Percentiles rank a stretch among this genome's conserved stretches.
Conservation (phyloP, 768 basidiomycete genomes). For the Lentinus tigrinus region DNA sequence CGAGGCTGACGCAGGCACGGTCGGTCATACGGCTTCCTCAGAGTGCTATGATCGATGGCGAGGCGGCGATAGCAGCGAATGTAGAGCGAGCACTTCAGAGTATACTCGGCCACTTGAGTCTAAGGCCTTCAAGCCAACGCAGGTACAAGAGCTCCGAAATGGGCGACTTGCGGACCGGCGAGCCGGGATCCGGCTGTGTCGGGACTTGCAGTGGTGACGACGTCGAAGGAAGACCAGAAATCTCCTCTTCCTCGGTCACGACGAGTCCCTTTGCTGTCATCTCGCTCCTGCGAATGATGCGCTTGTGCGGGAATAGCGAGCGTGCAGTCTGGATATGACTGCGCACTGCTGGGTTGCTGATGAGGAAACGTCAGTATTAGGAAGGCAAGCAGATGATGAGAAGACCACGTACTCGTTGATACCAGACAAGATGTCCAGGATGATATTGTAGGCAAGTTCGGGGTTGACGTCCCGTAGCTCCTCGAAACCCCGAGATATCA, state of each 20-base stretch:
- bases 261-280: constrained; percentile 84
- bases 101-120: constrained; percentile 86
- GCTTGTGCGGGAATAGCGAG: constrained; percentile 77
- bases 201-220: constrained; percentile 29
- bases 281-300: constrained; percentile 75
- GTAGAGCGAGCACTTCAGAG: constrained; percentile 27
- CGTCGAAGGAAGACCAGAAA: constrained; percentile 47
- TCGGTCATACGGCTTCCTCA: background rate
- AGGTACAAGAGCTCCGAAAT: constrained; percentile 96
- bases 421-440: constrained; percentile 86
- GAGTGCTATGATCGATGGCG: background rate
- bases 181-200: constrained; percentile 35
- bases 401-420: constrained; percentile 78
- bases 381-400: background rate
- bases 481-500: constrained; percentile 85
- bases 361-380: background rate
- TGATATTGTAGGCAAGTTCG: constrained; percentile 80
- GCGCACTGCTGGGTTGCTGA: constrained; percentile 74
- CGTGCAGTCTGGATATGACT: constrained; percentile 83
- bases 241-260: constrained; percentile 80
- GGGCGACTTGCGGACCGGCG: constrained; percentile 69
- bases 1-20: background rate
- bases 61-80: background rate
- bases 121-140: constrained; percentile 92
- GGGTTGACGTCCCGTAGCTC: constrained; percentile 84